Evolutionary conservation across 768 basidiomycete species (phyloP).

Genomic region (Naganishia friedmannii): DNA sequence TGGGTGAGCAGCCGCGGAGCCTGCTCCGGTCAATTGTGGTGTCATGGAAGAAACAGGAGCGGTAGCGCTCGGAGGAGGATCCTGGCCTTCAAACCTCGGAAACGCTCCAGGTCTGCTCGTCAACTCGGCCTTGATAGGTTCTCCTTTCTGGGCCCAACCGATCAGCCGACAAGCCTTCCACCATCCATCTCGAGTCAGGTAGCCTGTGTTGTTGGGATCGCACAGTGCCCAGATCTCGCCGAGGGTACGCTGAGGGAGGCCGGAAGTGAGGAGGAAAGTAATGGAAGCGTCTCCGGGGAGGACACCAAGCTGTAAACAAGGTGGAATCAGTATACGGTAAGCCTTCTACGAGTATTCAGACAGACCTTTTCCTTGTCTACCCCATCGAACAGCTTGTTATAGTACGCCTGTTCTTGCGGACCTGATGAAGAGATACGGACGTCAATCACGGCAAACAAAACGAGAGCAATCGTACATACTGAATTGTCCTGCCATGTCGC

Average conservation of each 20-base stretch:
- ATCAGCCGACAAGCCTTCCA: conserved; percentile 85
- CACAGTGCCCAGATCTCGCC: conserved; percentile 92
- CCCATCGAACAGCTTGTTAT: conserved; percentile 46
- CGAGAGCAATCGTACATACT: not conserved
- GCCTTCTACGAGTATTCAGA: not conserved
- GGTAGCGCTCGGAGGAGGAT: conserved; percentile 52
- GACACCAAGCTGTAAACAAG: conserved; percentile 38
- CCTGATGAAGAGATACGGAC: conserved; percentile 27
- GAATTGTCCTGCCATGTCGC: conserved; percentile 17
- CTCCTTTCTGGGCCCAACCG: conserved; percentile 86
- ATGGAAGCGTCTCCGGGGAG: conserved; percentile 81
- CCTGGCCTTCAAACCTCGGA: conserved; percentile 69
- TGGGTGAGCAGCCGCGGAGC: conserved; percentile 52
- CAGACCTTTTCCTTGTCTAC: conserved; percentile 49
- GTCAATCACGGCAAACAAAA: not conserved
- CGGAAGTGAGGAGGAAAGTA: conserved; percentile 76
- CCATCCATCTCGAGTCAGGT: conserved; percentile 81
- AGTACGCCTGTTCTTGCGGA: conserved; percentile 49
- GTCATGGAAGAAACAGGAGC: not conserved
- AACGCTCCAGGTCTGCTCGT: conserved; percentile 75
- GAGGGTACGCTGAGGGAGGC: conserved; percentile 70
- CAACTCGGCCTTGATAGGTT: conserved; percentile 63
- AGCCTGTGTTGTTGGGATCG: conserved; percentile 91
- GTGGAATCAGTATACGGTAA: not conserved
- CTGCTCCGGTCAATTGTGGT: not conserved